Evolutionary conservation across 2,329 filamentous ascomycete species (phyloP).

Genomic region (Xylaria sp.): DNA sequence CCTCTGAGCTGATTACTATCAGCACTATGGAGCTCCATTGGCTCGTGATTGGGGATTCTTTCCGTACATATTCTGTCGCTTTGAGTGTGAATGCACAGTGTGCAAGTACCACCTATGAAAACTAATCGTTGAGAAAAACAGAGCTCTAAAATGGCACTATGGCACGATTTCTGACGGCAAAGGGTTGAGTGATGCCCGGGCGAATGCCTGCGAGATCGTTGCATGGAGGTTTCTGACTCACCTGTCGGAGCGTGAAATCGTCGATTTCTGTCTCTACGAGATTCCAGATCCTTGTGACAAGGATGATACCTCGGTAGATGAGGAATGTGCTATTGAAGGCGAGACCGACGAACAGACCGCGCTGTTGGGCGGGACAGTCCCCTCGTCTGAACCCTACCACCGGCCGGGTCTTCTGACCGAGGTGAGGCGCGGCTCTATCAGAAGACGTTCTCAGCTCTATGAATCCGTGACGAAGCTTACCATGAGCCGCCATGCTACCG

Average conservation of each 20-base stretch:
- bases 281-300: slow-evolving; percentile 62
- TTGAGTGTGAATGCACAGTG: background rate
- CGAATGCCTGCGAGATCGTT: slow-evolving; percentile 81
- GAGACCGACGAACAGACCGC: slow-evolving; percentile 61
- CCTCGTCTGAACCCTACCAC: slow-evolving; percentile 40
- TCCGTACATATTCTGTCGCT: background rate
- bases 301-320: slow-evolving; percentile 36
- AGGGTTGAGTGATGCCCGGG: slow-evolving; percentile 74
- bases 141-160: slow-evolving; percentile 81
- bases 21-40: background rate
- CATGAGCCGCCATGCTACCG: slow-evolving; percentile 56
- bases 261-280: slow-evolving; percentile 80
- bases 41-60: background rate
- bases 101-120: background rate
- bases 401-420: slow-evolving; percentile 42
- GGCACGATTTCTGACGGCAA: slow-evolving; percentile 70
- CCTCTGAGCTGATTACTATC: background rate
- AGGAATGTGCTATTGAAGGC: slow-evolving; percentile 50
- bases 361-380: slow-evolving; percentile 51
- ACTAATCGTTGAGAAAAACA: slow-evolving; percentile 49
- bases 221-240: slow-evolving; percentile 81
- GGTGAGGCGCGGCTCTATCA: slow-evolving; percentile 54
- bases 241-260: slow-evolving; percentile 76
- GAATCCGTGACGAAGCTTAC: slow-evolving; percentile 67
- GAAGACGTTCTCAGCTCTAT: slow-evolving; percentile 62